A percentile compares a stretch with the other conserved stretches of the same genome.
Conservation (phyloP, 148 eudicot species). For the Vaccinium darrowii region DNA sequence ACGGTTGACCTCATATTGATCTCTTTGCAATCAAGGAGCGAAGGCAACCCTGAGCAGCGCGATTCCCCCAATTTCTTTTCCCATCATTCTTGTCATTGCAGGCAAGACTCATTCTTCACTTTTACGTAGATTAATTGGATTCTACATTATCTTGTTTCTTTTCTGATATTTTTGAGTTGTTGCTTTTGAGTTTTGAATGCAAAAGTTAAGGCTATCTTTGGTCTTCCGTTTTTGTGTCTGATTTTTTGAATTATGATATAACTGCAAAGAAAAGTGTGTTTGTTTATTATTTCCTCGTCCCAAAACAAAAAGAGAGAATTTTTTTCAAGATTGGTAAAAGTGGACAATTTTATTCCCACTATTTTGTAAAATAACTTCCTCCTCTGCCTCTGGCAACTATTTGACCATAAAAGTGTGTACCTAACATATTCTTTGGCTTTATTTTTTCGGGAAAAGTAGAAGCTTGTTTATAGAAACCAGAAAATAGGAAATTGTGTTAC, state of each 20-base stretch:
- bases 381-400: not conserved
- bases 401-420: not conserved
- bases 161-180: not conserved
- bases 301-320: not conserved
- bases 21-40: slow-evolving; percentile 38
- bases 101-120: slow-evolving; percentile 37
- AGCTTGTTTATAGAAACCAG: not conserved
- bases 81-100: slow-evolving; percentile 82
- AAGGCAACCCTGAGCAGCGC: slow-evolving; percentile 29
- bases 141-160: not conserved
- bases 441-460: not conserved
- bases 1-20: slow-evolving; percentile 76
- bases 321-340: no score
- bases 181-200: not conserved
- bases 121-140: not conserved
- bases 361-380: not conserved
- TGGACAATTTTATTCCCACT: not conserved
- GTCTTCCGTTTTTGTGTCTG: not conserved
- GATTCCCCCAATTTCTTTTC: slow-evolving; percentile 48
- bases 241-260: not conserved
- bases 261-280: not conserved
- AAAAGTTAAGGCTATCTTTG: not conserved
- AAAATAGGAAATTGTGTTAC: not conserved
- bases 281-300: not conserved
- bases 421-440: not conserved